Conservation (phyloP, 805 yeast species). For the Cyberlindnera amylophila region DNA sequence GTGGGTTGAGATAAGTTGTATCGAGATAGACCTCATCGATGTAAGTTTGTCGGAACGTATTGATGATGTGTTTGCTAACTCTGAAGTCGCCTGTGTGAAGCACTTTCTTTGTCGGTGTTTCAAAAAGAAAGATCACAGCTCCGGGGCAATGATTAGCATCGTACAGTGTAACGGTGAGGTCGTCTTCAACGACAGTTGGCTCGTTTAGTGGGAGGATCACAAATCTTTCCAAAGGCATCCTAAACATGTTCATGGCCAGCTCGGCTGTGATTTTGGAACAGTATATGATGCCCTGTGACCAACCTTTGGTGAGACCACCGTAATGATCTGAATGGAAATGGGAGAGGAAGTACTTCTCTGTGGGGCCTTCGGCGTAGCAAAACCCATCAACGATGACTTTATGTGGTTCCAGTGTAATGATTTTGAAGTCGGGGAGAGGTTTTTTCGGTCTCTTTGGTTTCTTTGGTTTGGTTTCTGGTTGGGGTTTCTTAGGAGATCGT, state of each 20-base stretch:
- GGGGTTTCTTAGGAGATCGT: conserved; percentile 23
- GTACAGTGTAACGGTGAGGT: conserved; percentile 52
- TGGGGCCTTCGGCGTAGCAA: conserved; percentile 40
- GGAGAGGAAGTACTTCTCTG: conserved; percentile 56
- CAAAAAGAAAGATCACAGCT: conserved; percentile 75
- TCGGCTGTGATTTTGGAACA: conserved; percentile 61
- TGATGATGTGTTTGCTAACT: conserved; percentile 45
- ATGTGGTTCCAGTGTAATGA: conserved; percentile 38
- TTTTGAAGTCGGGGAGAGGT: conserved; percentile 47
- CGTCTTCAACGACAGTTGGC: conserved; percentile 26
- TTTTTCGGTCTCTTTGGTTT: conserved; percentile 18
- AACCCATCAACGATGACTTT: conserved; percentile 68
- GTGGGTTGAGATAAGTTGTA: conserved; percentile 82
- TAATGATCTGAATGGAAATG: conserved; percentile 97
- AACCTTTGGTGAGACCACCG: conserved; percentile 73
- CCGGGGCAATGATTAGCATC: conserved; percentile 99
- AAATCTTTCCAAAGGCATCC: conserved; percentile 44
- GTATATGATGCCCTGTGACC: conserved; percentile 71
- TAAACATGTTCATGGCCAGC: conserved; percentile 44
- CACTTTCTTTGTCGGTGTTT: conserved; percentile 33
- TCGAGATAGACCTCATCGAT: conserved; percentile 75
- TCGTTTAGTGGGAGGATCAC: conserved; percentile 37
- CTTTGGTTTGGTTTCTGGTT: conserved; percentile 16
- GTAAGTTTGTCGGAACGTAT: conserved; percentile 20
- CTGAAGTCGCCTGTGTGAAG: conserved; percentile 95